Conservation (phyloP, 495 filamentous ascomycete genomes). For the Xylaria acuta region DNA sequence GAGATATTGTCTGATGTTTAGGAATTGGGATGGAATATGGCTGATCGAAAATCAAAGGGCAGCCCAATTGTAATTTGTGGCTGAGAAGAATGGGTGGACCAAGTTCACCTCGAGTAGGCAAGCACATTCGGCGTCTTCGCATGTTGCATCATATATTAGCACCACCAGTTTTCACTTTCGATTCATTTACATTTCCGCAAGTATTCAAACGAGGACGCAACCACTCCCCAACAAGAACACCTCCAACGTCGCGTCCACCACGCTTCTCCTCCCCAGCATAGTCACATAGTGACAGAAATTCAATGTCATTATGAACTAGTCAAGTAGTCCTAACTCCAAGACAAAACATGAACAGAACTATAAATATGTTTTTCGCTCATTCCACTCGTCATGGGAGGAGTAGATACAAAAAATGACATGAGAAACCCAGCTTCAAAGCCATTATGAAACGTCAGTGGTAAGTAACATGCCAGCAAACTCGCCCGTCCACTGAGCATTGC, state of each 20-base stretch:
- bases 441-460: conserved; percentile 34
- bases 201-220: no score
- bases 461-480: conserved; percentile 37
- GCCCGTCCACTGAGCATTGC: conserved; percentile 33
- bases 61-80: conserved; percentile 70
- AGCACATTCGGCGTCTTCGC: background rate
- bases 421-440: background rate
- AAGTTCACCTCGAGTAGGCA: conserved; percentile 59
- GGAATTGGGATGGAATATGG: background rate
- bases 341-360: background rate
- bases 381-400: no score
- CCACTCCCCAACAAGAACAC: no score
- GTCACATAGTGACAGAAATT: background rate
- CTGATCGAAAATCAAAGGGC: conserved; percentile 29
- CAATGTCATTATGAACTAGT: background rate
- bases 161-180: background rate
- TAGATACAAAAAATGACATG: background rate
- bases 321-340: background rate
- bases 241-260: no score
- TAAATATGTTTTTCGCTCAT: background rate
- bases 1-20: background rate
- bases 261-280: no score
- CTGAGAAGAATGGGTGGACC: conserved; percentile 72
- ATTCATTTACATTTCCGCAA: background rate
- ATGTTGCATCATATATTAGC: background rate